phyloP scores from a whole-genome alignment of 2,329 filamentous ascomycete species.

The Clathrospora elynae region DNA sequence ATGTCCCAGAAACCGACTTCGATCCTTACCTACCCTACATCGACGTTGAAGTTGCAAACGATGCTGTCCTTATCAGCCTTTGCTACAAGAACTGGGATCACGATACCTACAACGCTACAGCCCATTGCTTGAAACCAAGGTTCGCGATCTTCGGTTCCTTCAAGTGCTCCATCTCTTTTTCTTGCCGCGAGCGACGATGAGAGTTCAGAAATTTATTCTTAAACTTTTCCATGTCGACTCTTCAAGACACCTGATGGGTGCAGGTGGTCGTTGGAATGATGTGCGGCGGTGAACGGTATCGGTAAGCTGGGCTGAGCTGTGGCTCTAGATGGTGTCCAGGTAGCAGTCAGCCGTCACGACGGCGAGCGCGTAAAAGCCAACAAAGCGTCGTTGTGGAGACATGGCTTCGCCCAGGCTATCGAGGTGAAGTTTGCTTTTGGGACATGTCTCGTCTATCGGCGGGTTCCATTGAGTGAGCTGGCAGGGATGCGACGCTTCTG shows the following conservation, averaged over 20 bases:
- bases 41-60: conserved; percentile 53
- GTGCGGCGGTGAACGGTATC: conserved; percentile 9
- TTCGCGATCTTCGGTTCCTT: conserved; percentile 19
- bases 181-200: conserved; percentile 31
- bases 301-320: conserved; percentile 17
- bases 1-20: background rate
- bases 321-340: background rate
- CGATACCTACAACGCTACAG: conserved; percentile 47
- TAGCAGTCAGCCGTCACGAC: conserved; percentile 15
- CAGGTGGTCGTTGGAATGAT: conserved; percentile 19
- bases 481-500: conserved; percentile 24
- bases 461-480: conserved; percentile 10
- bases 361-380: conserved; percentile 1
- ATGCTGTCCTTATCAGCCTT: conserved; percentile 36
- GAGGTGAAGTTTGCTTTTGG: conserved; percentile 11
- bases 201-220: conserved; percentile 39
- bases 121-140: conserved; percentile 47
- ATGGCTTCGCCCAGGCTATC: conserved; percentile 1
- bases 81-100: background rate
- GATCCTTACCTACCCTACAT: conserved; percentile 43
- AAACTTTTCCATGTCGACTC: conserved; percentile 41
- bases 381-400: conserved; percentile 2
- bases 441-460: conserved; percentile 17
- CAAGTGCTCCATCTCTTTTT: conserved; percentile 28
- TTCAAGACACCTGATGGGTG: conserved; percentile 31